Evolutionary conservation across 345 rosid genomes (phyloP).

Genomic region (Rhodomyrtus tomentosa): DNA sequence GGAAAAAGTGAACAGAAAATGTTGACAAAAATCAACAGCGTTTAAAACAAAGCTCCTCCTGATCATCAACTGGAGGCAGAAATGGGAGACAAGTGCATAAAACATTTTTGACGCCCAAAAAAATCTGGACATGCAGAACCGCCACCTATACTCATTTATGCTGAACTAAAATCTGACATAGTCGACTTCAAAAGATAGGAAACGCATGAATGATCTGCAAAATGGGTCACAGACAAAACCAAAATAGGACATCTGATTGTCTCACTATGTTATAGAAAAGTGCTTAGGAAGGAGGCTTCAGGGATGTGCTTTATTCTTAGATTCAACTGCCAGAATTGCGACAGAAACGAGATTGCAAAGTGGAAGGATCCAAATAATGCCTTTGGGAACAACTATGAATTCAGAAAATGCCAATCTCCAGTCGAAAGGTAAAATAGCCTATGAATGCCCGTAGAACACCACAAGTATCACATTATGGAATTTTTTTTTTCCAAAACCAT

Average conservation of each 20-base stretch:
- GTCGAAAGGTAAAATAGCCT: not conserved
- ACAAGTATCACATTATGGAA: not conserved
- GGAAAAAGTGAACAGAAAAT: not conserved
- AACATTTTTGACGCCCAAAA: not conserved
- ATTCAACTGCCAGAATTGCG: not conserved
- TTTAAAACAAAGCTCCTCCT: not conserved
- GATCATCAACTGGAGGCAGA: not conserved
- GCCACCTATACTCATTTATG: not conserved
- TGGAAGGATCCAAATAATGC: not conserved
- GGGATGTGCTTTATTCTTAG: not conserved
- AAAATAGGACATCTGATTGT: not conserved
- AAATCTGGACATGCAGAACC: not conserved
- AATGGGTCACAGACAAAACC: not conserved
- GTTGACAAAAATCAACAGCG: not conserved
- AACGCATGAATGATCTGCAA: not conserved
- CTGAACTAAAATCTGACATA: not conserved
- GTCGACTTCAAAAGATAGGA: not conserved
- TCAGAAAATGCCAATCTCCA: not conserved
- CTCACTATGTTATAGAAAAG: not conserved
- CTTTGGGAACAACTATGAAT: not conserved
- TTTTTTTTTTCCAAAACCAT: not conserved
- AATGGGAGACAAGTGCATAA: not conserved
- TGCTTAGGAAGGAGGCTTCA: not conserved
- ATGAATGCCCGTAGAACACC: not conserved
- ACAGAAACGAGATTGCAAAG: not conserved